phyloP scores from a whole-genome alignment of 202 grass and related monocot species.

The Musa balbisiana region DNA sequence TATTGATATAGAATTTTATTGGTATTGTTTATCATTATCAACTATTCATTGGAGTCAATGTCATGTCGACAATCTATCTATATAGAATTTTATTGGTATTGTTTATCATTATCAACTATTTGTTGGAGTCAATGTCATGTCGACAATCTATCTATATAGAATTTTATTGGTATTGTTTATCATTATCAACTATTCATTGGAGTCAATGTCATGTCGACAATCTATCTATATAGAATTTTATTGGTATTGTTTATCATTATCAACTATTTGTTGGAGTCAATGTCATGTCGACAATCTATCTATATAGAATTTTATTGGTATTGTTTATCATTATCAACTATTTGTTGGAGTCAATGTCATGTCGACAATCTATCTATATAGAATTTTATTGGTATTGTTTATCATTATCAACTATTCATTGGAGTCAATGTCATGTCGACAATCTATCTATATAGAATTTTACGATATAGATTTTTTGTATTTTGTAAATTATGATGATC shows the following conservation, averaged over 20 bases:
- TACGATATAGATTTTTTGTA: too few relatives aligned
- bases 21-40: too few relatives aligned
- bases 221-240: too few relatives aligned
- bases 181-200: not conserved
- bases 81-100: too few relatives aligned
- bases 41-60: not conserved
- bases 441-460: too few relatives aligned
- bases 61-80: not conserved
- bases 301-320: too few relatives aligned
- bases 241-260: too few relatives aligned
- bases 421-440: not conserved
- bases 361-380: not conserved
- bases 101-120: not conserved
- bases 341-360: not conserved
- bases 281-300: not conserved
- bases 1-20: not conserved
- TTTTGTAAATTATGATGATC: too few relatives aligned
- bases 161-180: too few relatives aligned
- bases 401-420: not conserved
- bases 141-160: not conserved
- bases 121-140: not conserved
- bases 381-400: too few relatives aligned
- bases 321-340: not conserved
- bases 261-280: not conserved
- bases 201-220: not conserved